A percentile compares a stretch with the other conserved stretches of the same genome.
phyloP scores from a whole-genome alignment of 805 yeast species.

The Wickerhamiella slavikovae region DNA sequence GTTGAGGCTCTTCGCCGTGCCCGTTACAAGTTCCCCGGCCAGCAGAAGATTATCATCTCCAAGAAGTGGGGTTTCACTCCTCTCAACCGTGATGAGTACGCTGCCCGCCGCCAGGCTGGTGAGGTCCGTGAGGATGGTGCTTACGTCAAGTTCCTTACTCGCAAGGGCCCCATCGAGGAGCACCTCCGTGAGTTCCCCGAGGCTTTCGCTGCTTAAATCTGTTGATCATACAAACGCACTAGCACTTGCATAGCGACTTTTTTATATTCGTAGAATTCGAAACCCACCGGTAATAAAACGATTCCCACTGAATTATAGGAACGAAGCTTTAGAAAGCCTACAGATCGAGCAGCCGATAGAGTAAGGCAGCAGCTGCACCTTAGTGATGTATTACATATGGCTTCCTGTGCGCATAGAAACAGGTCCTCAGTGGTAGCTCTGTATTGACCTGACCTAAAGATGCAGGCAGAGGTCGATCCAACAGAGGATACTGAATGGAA shows the following conservation, averaged over 20 bases:
- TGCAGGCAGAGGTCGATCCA: conserved; percentile 27
- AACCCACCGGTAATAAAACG: too few relatives aligned
- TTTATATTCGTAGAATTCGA: too few relatives aligned
- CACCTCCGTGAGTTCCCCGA: conserved; percentile 92
- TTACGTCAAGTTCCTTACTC: conserved; percentile 94
- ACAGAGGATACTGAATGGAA: conserved; percentile 98
- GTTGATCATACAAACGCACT: not conserved
- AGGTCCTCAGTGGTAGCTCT: too few relatives aligned
- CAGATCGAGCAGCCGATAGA: too few relatives aligned
- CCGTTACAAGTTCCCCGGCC: conserved; percentile 99
- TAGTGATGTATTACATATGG: too few relatives aligned
- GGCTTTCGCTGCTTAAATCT: conserved; percentile 20
- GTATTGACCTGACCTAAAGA: too few relatives aligned
- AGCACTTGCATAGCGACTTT: too few relatives aligned
- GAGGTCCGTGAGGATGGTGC: conserved; percentile 99
- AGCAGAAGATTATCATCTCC: conserved; percentile 96
- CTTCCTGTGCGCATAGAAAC: too few relatives aligned
- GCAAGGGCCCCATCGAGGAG: conserved; percentile 83
- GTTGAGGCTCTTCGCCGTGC: conserved; percentile 99
- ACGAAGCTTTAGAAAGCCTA: too few relatives aligned
- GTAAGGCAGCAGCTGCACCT: too few relatives aligned
- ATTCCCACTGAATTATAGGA: too few relatives aligned
- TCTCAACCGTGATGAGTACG: conserved; percentile 93
- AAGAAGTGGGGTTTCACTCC: conserved; percentile 99
- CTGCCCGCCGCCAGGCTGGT: conserved; percentile 84